These are phyloP conservation scores for Aspergillus biplanus DNA, from an alignment of 495 filamentous ascomycete species.

Conservation along the genomic window DNA sequence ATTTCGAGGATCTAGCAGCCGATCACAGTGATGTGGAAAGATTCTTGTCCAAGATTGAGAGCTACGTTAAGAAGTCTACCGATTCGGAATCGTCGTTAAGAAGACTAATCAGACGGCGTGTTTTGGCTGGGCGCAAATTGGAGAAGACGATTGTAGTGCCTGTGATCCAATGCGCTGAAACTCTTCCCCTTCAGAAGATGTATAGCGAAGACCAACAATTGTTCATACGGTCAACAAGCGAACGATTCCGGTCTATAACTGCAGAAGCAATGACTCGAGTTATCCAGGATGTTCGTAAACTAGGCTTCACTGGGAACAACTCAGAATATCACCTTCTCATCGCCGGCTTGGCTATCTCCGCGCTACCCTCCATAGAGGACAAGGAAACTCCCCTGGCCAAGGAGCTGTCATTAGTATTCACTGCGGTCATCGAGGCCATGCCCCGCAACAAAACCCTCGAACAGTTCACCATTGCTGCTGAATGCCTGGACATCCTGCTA, in stretches of 20 bases:
- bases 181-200: constrained; percentile 41
- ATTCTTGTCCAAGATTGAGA: constrained; percentile 44
- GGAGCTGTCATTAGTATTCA: constrained; percentile 43
- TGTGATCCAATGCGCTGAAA: constrained; percentile 41
- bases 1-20: constrained; percentile 47
- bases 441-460: constrained; percentile 45
- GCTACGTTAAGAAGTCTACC: constrained; percentile 43
- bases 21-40: constrained; percentile 45
- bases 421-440: constrained; percentile 35
- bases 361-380: constrained; percentile 40
- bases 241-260: constrained; percentile 42
- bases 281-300: constrained; percentile 38
- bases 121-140: constrained; percentile 38
- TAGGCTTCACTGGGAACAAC: constrained; percentile 38
- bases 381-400: constrained; percentile 41
- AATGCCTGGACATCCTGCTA: constrained; percentile 60
- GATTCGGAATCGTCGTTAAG: constrained; percentile 40
- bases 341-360: constrained; percentile 40
- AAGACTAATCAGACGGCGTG: constrained; percentile 42
- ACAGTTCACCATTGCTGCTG: constrained; percentile 60
- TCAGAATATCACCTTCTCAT: constrained; percentile 42
- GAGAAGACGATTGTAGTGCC: constrained; percentile 38
- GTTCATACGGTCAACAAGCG: constrained; percentile 44
- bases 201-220: constrained; percentile 49
- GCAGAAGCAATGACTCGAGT: constrained; percentile 31